Conservation (phyloP, 495 filamentous ascomycete species). For the Daldinia childiae region DNA sequence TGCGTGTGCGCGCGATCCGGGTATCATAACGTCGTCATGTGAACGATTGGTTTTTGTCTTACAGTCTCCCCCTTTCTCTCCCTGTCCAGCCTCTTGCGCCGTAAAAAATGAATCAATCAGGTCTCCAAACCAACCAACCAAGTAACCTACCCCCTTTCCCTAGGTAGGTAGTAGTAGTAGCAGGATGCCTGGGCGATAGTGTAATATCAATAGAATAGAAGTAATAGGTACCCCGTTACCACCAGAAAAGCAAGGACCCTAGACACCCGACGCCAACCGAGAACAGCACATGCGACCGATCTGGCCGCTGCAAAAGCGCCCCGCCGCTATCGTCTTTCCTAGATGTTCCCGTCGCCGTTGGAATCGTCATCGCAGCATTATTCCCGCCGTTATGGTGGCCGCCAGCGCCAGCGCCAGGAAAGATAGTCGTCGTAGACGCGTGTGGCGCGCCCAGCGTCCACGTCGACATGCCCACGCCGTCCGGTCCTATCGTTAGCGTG, state of each 20-base stretch:
- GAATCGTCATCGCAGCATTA: conserved; percentile 31
- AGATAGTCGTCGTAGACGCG: conserved; percentile 53
- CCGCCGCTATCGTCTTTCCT: neutral
- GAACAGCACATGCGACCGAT: conserved; percentile 2
- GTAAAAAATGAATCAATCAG: conserved; percentile 8
- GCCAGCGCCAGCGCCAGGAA: conserved; percentile 23
- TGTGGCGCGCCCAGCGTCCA: conserved; percentile 56
- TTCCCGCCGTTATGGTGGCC: conserved; percentile 3
- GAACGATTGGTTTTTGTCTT: conserved; percentile 27
- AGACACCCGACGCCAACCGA: conserved; percentile 42
- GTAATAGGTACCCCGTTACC: neutral
- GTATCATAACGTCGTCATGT: conserved; percentile 39
- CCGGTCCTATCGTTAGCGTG: conserved; percentile 53
- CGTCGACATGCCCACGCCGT: conserved; percentile 54
- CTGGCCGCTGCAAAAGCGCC: neutral
- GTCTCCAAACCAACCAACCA: neutral
- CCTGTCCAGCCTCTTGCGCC: conserved; percentile 13
- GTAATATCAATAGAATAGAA: conserved; percentile 8
- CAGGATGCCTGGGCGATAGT: conserved; percentile 13
- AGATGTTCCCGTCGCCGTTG: conserved; percentile 24
- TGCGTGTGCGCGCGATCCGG: conserved; percentile 9
- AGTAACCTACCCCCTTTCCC: neutral
- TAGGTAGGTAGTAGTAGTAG: neutral
- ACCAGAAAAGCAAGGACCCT: conserved; percentile 31
- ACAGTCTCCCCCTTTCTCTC: conserved; percentile 1